Percentiles rank a stretch among this genome's conserved stretches.
Conservation (phyloP, 2,329 filamentous ascomycete genomes). For the Graphiopsis chlorocephala region DNA sequence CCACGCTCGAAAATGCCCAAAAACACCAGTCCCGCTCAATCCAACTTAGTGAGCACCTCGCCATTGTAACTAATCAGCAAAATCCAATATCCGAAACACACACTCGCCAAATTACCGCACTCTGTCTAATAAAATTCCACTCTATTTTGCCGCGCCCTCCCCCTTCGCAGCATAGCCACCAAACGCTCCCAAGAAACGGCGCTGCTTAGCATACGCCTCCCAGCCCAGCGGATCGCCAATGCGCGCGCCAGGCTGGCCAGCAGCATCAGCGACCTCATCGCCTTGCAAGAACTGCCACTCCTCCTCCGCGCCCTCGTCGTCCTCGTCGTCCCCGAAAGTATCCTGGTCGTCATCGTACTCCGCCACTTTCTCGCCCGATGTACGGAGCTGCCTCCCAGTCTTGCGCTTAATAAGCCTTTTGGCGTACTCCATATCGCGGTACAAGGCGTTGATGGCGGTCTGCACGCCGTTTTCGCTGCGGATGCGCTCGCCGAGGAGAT, state of each 20-base stretch:
- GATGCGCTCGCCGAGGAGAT: conserved; percentile 79
- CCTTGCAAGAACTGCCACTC: conserved; percentile 83
- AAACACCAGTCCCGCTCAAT: background rate
- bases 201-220: conserved; percentile 13
- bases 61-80: background rate
- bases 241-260: background rate
- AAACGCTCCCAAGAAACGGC: conserved; percentile 5
- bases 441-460: conserved; percentile 85
- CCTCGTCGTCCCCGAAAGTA: conserved; percentile 23
- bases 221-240: conserved; percentile 3
- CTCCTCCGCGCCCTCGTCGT: conserved; percentile 27
- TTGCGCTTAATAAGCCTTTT: conserved; percentile 72
- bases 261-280: conserved; percentile 42
- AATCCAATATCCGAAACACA: background rate
- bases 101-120: background rate
- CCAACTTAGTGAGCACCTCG: background rate
- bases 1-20: background rate
- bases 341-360: conserved; percentile 29
- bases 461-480: conserved; percentile 89
- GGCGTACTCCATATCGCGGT: conserved; percentile 92
- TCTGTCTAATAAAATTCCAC: background rate
- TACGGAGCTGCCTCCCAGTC: conserved; percentile 10
- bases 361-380: conserved; percentile 10
- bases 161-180: background rate
- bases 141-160: background rate